Evolutionary conservation across 257 asterid species (phyloP), one percentile per base, ranked within the genome.

Genomic region (Ocimum tenuiflorum): DNA sequence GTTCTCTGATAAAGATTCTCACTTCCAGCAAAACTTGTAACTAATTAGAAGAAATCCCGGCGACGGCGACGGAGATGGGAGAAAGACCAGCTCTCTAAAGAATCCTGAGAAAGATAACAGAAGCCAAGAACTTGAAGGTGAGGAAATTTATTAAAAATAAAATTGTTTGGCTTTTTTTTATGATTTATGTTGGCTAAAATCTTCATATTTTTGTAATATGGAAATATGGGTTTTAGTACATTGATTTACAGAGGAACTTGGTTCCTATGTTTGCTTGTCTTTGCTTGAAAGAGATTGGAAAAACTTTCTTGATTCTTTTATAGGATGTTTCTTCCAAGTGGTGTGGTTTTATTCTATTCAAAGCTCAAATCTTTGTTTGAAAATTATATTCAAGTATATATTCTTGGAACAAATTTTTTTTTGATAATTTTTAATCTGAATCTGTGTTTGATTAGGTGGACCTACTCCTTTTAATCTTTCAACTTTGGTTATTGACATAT

Each of bases 261-360:
- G n/a, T n/a, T 20, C 29, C 23, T 41, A 35, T 67, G 70, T 71
- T 55, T 71, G 29, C 20, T 70, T 49, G 1, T 68, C 48, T 68
- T 57, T 64, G 54, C 60, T 60, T 73, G 49, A 59, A 69, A 49
- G 38, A 35, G 66, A 57, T 68, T 58, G n/a, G n/a, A 54, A 55
- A 60, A 42, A 9, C 11, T 18, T 22, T 53, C 1, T 65, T 60
- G 45, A 78, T 78, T 71, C 67, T 66, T 71, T 70, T 61, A 67
- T 75, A 70, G 63, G 39, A 29, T 20, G 7, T 4, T 52, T 55
- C 41, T 47, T 63, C 29, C 60, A 65, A 65, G 69, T 57, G 67
- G 66, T 62, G 33, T 63, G 19, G 7, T 24, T 29, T 35, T 55
- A 10, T 45, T 54, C 54, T 3, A 27, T 43, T 53, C 18, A 53